These are phyloP conservation scores for Chytriomyces hyalinus DNA, from an alignment of 192 early-diverging fungal genomes.

Conservation along the genomic window DNA sequence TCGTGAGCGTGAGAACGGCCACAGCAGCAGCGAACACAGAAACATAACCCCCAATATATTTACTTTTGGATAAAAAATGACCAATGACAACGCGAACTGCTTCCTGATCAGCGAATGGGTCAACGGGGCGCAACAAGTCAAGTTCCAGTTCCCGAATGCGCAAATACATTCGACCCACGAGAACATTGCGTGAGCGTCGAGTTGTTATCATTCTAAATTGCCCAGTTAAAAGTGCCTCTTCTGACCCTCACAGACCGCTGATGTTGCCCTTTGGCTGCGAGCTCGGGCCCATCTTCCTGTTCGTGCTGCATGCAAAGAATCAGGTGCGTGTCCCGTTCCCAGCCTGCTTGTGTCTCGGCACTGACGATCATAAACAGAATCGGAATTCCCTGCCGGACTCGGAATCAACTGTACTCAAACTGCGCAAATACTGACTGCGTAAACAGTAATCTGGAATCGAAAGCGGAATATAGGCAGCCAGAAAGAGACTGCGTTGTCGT, in stretches of 20 bases:
- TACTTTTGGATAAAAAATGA: no score
- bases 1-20: no score
- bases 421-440: not conserved
- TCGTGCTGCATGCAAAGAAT: constrained; percentile 6
- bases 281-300: not conserved
- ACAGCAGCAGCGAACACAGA: no score
- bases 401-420: constrained; percentile 8
- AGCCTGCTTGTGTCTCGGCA: no score
- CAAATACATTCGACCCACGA: not conserved
- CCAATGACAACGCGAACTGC: no score
- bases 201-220: not conserved
- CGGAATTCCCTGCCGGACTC: not conserved
- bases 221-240: no score
- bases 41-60: no score
- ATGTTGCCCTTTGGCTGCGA: not conserved
- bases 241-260: not conserved
- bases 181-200: not conserved
- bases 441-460: not conserved
- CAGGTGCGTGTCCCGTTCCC: not conserved
- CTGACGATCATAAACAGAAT: not conserved
- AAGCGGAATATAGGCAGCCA: constrained; percentile 13
- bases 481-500: constrained; percentile 23
- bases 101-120: no score
- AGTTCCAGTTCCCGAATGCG: constrained; percentile 12
- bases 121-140: not conserved